phyloP scores from a whole-genome alignment of 352 stramenopile species.

The Globisporangium recalcitrans region DNA sequence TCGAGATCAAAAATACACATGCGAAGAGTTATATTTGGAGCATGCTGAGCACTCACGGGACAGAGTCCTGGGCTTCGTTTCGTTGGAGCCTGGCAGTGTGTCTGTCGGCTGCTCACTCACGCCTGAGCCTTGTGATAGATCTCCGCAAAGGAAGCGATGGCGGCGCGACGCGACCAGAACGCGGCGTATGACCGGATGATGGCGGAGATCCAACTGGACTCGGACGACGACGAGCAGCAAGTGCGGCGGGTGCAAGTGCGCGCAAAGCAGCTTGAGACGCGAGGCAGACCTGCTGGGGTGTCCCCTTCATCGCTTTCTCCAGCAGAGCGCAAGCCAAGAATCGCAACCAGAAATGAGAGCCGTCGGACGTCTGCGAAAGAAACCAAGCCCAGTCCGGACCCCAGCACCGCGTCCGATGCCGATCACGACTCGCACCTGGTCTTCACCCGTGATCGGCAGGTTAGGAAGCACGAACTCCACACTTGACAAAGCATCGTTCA shows the following conservation, averaged over 20 bases:
- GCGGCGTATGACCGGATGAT: conserved; percentile 12
- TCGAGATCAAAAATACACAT: not conserved
- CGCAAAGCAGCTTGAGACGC: not conserved
- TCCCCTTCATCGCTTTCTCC: not conserved
- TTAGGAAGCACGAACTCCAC: conserved; percentile 15
- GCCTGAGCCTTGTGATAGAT: not conserved
- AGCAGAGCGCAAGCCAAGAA: not conserved
- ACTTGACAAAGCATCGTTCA: conserved; percentile 9
- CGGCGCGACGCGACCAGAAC: not conserved
- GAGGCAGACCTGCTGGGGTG: not conserved
- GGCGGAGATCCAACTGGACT: conserved; percentile 10
- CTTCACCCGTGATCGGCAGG: conserved; percentile 11
- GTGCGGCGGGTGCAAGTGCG: not conserved
- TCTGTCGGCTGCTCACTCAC: not conserved
- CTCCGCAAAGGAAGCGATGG: not conserved
- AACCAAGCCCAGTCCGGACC: not conserved
- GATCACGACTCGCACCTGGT: conserved; percentile 11
- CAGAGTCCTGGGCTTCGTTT: not conserved
- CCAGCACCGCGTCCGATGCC: not conserved
- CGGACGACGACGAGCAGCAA: conserved; percentile 6
- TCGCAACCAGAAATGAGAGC: not conserved
- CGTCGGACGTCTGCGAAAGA: not conserved
- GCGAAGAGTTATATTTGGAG: not conserved
- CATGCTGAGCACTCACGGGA: not conserved
- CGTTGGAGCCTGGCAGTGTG: not conserved